Evolutionary conservation across 169 alveolate genomes (phyloP).

Genomic region (Cryptosporidium felis): DNA sequence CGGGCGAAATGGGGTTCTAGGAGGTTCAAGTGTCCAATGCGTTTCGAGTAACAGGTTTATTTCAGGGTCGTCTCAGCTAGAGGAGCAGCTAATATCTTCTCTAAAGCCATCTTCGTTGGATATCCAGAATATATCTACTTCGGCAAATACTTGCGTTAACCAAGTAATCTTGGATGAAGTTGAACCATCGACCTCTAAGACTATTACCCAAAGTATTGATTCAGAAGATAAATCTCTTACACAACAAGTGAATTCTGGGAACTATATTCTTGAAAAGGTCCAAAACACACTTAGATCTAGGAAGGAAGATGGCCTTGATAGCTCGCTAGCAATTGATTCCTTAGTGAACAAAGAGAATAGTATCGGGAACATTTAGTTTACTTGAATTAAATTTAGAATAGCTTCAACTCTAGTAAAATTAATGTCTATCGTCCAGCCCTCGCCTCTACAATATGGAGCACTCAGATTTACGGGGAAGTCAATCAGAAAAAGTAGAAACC

Average conservation of each 20-base stretch:
- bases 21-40: neutral
- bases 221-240: neutral
- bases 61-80: constrained; percentile 19
- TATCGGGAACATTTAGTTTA: neutral
- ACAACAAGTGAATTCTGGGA: neutral
- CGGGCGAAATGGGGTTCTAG: neutral
- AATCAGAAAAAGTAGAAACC: too few species aligned
- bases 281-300: neutral
- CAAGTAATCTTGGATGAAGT: constrained; percentile 4
- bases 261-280: neutral
- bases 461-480: too few species aligned
- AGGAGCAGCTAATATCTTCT: constrained; percentile 35
- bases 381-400: neutral
- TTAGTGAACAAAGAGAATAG: neutral
- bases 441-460: too few species aligned
- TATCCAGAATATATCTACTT: neutral
- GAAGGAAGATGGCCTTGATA: neutral
- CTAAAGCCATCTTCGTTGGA: constrained; percentile 18
- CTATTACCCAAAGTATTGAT: neutral
- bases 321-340: neutral
- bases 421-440: neutral
- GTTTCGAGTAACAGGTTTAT: constrained; percentile 16
- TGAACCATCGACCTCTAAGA: neutral
- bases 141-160: neutral
- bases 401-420: neutral